These are phyloP conservation scores for Ganoderma leucocontextum DNA, from an alignment of 1,284 basidiomycete species.

Conservation along the genomic window DNA sequence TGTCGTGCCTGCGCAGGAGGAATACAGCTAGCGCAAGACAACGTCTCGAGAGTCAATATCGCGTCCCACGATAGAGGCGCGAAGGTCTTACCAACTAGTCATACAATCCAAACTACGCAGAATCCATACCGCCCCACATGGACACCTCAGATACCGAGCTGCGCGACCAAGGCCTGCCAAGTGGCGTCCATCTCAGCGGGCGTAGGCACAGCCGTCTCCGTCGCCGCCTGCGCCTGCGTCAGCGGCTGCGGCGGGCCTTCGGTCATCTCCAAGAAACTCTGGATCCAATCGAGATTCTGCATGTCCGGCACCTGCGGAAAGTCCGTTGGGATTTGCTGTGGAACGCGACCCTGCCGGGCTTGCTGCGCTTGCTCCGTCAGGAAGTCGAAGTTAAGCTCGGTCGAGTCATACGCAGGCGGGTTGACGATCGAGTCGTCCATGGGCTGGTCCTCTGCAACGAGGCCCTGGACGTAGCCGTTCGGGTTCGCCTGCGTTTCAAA, in stretches of 20 bases:
- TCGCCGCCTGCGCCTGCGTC: conserved; percentile 22
- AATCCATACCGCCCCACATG: neutral
- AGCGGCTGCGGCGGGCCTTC: conserved; percentile 13
- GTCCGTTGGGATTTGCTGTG: neutral
- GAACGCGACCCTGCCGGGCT: neutral
- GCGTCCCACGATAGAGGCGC: neutral
- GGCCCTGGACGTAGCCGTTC: conserved; percentile 44
- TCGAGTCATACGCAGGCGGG: conserved; percentile 1
- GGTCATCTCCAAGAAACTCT: conserved; percentile 13
- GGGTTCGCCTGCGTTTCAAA: conserved; percentile 26
- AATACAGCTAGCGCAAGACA: neutral
- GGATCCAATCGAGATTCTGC: conserved; percentile 24
- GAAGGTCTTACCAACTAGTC: neutral
- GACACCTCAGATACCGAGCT: conserved; percentile 52
- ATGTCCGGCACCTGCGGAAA: conserved; percentile 24
- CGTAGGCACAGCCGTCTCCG: conserved; percentile 36
- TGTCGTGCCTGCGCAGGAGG: neutral
- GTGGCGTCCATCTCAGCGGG: conserved; percentile 54
- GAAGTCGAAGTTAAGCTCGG: conserved; percentile 13
- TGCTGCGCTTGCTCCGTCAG: neutral
- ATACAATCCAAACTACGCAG: neutral
- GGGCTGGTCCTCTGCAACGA: conserved; percentile 50
- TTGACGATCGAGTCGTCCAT: conserved; percentile 33
- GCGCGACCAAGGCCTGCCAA: conserved; percentile 73
- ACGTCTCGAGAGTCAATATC: neutral